Base-by-base conservation (phyloP, 1,139 yeast species). In the Candida dubliniensis region DNA sequence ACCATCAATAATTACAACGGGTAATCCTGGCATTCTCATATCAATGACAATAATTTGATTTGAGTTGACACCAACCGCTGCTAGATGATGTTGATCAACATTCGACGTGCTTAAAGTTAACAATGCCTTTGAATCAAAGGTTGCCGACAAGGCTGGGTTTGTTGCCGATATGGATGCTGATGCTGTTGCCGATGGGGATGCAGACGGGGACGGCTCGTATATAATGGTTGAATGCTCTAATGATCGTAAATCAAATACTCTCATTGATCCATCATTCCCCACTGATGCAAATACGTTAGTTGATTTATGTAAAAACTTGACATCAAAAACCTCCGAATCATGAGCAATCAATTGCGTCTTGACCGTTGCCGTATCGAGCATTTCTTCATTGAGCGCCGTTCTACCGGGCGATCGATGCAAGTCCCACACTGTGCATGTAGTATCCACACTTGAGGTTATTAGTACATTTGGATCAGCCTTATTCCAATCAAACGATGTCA, bases 351-450 rank as follows among this genome's bases (percentile, higher is more conserved):
- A 72, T 66, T 93, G 98, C 1, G 99, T 91, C 59, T 86, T 87
- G 15, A 96, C 96, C 25, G 78, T 74, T n/a, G 87, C 88, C 4
- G 77, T 63, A 42, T 74, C 77, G 8, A 81, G 24, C 50, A 44
- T 34, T 41, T 44, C 47, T 25, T 47, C 52, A 32, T 43, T 43
- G 24, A 14, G 6, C 26, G 38, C 24, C 12, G 34, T 23, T 31
- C 40, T 31, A 12, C 54, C 44, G 35, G 57, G 60, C 3, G 72
- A 58, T 29, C 77, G 62, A 50, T 67, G 74, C 36, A 89, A 67
- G 64, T 93, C 98, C 98, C 99, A 93, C 3, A 90, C 84, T 0
- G 98, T 91, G 65, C 99, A 93, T 0, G 99, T 93, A 1, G 99
- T 93, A 64, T 93, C 99, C 9, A 93, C 89, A 27, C 95, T 84